phyloP scores from a whole-genome alignment of 768 basidiomycete genomes.

The Tulasnella calospora region DNA sequence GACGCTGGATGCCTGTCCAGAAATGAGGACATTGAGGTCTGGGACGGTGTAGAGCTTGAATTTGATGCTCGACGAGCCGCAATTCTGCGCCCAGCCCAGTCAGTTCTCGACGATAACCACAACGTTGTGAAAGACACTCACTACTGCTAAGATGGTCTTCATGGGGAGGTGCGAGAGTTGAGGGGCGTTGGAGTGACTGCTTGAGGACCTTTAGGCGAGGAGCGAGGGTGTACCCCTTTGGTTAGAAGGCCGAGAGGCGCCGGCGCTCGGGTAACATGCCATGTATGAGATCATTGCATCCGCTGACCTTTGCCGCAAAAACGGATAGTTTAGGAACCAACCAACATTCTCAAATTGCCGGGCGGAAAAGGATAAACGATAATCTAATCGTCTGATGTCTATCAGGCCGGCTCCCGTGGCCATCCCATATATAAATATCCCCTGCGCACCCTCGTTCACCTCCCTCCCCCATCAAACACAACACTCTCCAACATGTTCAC shows the following conservation, averaged over 20 bases:
- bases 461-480: background rate
- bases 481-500: conserved; percentile 3
- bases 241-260: background rate
- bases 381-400: background rate
- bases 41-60: conserved; percentile 32
- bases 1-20: conserved; percentile 29
- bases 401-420: background rate
- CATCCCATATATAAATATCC: background rate
- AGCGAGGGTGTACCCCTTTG: background rate
- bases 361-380: background rate
- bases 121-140: background rate
- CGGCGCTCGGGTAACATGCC: background rate
- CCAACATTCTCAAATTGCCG: background rate
- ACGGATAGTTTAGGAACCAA: background rate
- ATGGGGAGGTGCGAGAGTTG: background rate
- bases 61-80: conserved; percentile 34
- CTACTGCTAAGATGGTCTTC: conserved; percentile 18
- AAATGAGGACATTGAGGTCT: conserved; percentile 28
- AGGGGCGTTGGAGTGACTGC: background rate
- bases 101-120: background rate
- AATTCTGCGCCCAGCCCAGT: conserved; percentile 29
- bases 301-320: background rate
- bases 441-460: background rate
- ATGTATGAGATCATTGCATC: conserved; percentile 2
- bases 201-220: background rate